Evolutionary conservation across 2,329 filamentous ascomycete genomes (phyloP), one percentile per base, ranked within the genome.

Genomic region (Beauveria varroae): DNA sequence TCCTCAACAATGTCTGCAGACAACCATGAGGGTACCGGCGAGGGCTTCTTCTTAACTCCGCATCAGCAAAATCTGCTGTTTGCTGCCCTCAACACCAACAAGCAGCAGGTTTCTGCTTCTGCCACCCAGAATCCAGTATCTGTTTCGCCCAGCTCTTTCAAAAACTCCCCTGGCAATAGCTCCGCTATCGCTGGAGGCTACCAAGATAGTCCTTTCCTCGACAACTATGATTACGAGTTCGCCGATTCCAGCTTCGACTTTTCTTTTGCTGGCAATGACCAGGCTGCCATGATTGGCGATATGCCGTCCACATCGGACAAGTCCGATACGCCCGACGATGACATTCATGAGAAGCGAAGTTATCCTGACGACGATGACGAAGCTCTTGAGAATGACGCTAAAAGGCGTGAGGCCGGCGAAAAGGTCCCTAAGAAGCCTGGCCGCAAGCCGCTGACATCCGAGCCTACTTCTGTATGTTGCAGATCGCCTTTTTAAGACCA

Each of bases 361-460:
- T 88, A 86, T 69, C 86, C 86, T 0, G 86, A 88, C 54, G 85
- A 89, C 14, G 86, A 86, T 1, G 88, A 75, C 30, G 71, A 68
- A 43, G 69, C 7, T 18, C n/a, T 70, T 20, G 75, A 78, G 60
- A 77, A 76, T 49, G 76, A 77, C 18, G 75, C 80, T 62, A 95
- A 93, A 79, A 85, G 91, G 65, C 85, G 90, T 63, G 92, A 96
- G 75, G 86, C 88, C 62, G 87, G 91, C 61, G 91, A 93, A 50
- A 96, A 95, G 76, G 81, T 87, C 49, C 86, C 91, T 26, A 98
- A 98, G 85, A 99, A 98, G 78, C 93, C 95, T 5, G 95, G 95
- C 56, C 86, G 95, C 65, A 99, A 99, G 80, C 95, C 93, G 22
- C 81, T 98, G 69, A 98, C 91, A 53, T 96, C 91, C 24, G 95